Percentiles rank a stretch among this genome's conserved stretches.
Evolutionary conservation across 257 asterid genomes (phyloP).

Genomic region (Solanum chiquidenum): DNA sequence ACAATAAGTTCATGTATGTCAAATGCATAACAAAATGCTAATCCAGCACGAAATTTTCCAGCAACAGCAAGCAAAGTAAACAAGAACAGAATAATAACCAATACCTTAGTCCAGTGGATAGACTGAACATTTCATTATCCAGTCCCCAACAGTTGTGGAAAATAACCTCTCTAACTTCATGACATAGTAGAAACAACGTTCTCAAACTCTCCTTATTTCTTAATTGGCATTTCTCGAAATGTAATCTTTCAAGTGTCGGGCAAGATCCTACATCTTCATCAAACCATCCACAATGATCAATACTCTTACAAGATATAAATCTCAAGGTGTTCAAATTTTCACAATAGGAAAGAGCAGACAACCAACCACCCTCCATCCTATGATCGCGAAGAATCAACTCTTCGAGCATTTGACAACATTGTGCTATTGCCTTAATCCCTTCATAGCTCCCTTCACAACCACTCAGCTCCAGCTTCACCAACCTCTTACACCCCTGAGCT

Average conservation of each 20-base stretch:
- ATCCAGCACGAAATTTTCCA: neutral
- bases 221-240: slow-evolving; percentile 59
- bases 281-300: slow-evolving; percentile 25
- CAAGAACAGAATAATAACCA: neutral
- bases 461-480: slow-evolving; percentile 60
- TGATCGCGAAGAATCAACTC: slow-evolving; percentile 46
- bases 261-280: slow-evolving; percentile 42
- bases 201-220: slow-evolving; percentile 31
- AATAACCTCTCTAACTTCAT: slow-evolving; percentile 32
- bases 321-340: slow-evolving; percentile 49
- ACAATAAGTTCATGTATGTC: neutral
- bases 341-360: slow-evolving; percentile 47
- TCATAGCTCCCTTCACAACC: slow-evolving; percentile 67
- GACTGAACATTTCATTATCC: slow-evolving; percentile 38
- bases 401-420: slow-evolving; percentile 64
- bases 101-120: slow-evolving; percentile 44
- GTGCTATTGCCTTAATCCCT: slow-evolving; percentile 61
- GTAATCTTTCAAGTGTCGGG: slow-evolving; percentile 37
- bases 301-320: slow-evolving; percentile 45
- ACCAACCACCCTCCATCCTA: slow-evolving; percentile 70
- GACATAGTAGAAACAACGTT: slow-evolving; percentile 45
- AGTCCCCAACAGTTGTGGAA: slow-evolving; percentile 54
- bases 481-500: slow-evolving; percentile 67
- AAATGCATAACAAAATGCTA: neutral
- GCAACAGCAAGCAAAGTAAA: neutral